These are phyloP conservation scores for Nothophaeocryptopus gaeumannii DNA, from an alignment of 2,329 filamentous ascomycete genomes.

Conservation along the genomic window DNA sequence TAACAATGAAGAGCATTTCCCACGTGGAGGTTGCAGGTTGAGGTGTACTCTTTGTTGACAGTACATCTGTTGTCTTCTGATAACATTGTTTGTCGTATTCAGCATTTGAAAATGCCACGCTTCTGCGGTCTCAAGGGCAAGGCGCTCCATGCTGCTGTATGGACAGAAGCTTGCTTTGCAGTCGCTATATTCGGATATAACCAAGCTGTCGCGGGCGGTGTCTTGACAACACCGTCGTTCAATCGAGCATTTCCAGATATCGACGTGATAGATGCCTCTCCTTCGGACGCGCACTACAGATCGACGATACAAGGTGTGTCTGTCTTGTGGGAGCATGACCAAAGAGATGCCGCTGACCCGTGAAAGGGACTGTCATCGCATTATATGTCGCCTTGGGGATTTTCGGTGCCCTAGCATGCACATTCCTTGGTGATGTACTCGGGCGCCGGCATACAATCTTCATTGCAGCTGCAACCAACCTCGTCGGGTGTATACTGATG, in stretches of 20 bases:
- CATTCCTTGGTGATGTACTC: conserved; percentile 48
- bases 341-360: too few species aligned
- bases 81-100: too few species aligned
- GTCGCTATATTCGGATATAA: neutral
- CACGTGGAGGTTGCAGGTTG: too few species aligned
- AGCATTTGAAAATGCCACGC: neutral
- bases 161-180: conserved; percentile 1
- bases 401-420: conserved; percentile 51
- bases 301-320: neutral
- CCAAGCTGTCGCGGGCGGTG: neutral
- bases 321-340: too few species aligned
- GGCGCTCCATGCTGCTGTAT: neutral
- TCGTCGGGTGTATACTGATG: conserved; percentile 43
- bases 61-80: too few species aligned
- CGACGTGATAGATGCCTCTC: neutral
- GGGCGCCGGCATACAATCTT: conserved; percentile 49
- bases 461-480: conserved; percentile 49
- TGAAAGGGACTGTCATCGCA: conserved; percentile 1
- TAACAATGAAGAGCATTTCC: too few species aligned
- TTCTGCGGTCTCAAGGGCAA: conserved; percentile 1
- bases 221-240: neutral
- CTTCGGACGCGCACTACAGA: neutral
- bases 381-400: conserved; percentile 61
- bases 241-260: neutral
- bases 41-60: too few species aligned